A percentile compares a stretch with the other conserved stretches of the same genome.
Conservation (phyloP, 192 early-diverging fungal species). For the Coemansia sp. region DNA sequence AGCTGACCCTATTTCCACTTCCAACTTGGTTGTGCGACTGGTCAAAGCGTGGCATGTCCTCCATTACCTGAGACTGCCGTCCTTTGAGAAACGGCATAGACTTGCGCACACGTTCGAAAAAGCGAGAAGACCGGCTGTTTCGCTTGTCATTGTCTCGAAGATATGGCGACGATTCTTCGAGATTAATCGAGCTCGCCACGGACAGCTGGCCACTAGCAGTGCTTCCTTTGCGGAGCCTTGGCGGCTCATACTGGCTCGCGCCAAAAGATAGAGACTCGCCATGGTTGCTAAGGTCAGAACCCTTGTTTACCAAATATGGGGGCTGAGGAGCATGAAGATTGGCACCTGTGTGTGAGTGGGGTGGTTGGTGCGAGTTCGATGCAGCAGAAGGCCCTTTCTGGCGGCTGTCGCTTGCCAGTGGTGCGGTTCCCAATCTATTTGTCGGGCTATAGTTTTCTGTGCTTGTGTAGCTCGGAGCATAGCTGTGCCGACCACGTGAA, state of each 20-base stretch:
- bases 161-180: constrained; percentile 50
- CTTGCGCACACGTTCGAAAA: constrained; percentile 48
- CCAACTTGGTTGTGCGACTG: constrained; percentile 35
- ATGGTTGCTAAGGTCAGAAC: constrained; percentile 21
- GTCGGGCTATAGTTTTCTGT: constrained; percentile 28
- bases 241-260: constrained; percentile 51
- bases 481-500: constrained; percentile 41
- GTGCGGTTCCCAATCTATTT: background rate
- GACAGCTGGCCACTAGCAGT: constrained; percentile 50
- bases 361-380: background rate
- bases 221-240: constrained; percentile 50
- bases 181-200: constrained; percentile 46
- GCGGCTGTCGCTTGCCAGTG: constrained; percentile 2
- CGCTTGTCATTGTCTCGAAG: constrained; percentile 47
- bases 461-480: constrained; percentile 28
- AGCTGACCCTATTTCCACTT: constrained; percentile 41
- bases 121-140: constrained; percentile 44
- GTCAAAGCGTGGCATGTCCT: constrained; percentile 41
- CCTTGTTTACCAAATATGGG: constrained; percentile 22
- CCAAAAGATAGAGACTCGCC: constrained; percentile 48
- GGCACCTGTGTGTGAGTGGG: constrained; percentile 11
- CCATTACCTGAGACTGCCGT: constrained; percentile 41
- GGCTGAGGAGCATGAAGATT: constrained; percentile 23
- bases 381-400: constrained; percentile 12
- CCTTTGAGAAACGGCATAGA: constrained; percentile 55